Percentiles rank a stretch among this genome's conserved stretches.
These are phyloP conservation scores for Trichosporon asahii DNA, from an alignment of 1,284 basidiomycete species.

Conservation along the genomic window DNA sequence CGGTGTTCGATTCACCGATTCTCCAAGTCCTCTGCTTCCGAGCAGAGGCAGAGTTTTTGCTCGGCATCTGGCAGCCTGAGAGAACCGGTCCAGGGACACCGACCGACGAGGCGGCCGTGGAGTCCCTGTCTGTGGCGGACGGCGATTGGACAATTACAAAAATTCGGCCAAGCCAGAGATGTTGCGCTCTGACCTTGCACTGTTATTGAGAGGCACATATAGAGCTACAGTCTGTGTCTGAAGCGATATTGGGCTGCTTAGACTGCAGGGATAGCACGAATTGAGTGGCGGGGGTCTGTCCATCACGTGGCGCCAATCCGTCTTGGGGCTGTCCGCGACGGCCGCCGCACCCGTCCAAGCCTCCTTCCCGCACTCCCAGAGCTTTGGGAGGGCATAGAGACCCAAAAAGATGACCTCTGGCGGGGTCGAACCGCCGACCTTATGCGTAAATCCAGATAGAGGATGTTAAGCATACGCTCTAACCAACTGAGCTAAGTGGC, in stretches of 20 bases:
- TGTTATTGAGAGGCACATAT: not conserved
- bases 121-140: not conserved
- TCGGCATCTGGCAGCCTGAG: no score
- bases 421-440: constrained; percentile 4
- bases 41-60: not conserved
- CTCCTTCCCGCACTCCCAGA: no score
- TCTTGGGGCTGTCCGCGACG: no score
- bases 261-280: no score
- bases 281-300: no score
- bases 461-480: constrained; percentile 5
- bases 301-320: no score
- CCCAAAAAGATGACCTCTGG: constrained; percentile 1
- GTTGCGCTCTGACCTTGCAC: not conserved
- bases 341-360: no score
- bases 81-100: not conserved
- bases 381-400: no score
- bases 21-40: not conserved
- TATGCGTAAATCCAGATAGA: not conserved
- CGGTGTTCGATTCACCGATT: constrained; percentile 5
- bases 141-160: not conserved
- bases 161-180: not conserved
- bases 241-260: no score
- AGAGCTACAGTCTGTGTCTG: no score
- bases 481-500: constrained; percentile 5
- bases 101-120: not conserved